Evolutionary conservation across 164 flowering plant genomes (phyloP).

Genomic region (Paratinospora sagittata): DNA sequence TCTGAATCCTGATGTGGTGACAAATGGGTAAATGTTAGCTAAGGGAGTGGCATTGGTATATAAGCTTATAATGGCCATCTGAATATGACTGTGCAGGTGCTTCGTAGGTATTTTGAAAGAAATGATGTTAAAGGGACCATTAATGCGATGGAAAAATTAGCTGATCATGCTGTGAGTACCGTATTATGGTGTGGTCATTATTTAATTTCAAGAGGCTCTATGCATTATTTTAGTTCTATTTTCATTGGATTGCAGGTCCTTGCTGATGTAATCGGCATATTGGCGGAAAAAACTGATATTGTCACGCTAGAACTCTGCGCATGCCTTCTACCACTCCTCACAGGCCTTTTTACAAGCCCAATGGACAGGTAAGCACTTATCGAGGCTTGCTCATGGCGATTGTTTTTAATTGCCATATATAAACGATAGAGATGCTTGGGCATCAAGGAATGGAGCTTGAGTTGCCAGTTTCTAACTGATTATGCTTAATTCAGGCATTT

Average conservation of each 20-base stretch:
- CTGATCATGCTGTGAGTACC: constrained; percentile 73
- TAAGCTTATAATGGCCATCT: background rate
- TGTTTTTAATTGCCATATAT: background rate
- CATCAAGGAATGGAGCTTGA: background rate
- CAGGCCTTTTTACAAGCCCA: constrained; percentile 63
- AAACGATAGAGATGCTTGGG: background rate
- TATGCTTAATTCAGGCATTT: constrained; percentile 51
- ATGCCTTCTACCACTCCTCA: constrained; percentile 68
- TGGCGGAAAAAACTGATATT: constrained; percentile 57
- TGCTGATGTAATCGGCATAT: constrained; percentile 71
- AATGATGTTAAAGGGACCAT: constrained; percentile 76
- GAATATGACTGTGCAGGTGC: constrained; percentile 35
- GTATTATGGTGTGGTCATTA: background rate
- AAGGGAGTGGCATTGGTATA: background rate
- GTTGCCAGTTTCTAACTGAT: background rate
- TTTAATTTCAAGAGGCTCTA: background rate
- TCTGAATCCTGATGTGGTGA: too few species aligned
- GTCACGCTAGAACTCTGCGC: constrained; percentile 75
- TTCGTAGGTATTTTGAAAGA: constrained; percentile 71
- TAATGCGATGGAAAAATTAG: constrained; percentile 76
- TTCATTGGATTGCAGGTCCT: constrained; percentile 44
- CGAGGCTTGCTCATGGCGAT: background rate
- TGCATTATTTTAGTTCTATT: background rate
- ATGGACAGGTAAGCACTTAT: constrained; percentile 63
- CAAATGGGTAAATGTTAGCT: too few species aligned